phyloP scores from a whole-genome alignment of 306 rosid genomes.

The Acacia confusa region DNA sequence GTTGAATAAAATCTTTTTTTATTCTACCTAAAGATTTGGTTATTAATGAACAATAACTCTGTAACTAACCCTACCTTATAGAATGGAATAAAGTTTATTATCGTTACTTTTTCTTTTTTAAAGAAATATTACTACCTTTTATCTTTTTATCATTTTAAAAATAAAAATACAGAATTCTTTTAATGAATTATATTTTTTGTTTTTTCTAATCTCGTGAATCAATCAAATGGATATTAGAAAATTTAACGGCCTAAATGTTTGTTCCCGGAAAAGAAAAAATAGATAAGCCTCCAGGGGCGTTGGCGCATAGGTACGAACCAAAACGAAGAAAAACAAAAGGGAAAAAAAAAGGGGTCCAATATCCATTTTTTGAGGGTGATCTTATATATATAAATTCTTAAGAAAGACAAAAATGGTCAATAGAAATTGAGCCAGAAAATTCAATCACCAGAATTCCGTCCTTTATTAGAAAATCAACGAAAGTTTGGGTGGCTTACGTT shows the following conservation, averaged over 20 bases:
- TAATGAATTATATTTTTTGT: no score
- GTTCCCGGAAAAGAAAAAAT: no score
- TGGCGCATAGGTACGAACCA: not conserved
- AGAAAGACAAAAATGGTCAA: not conserved
- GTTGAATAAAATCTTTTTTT: no score
- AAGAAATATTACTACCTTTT: no score
- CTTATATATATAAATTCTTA: no score
- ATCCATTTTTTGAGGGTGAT: not conserved
- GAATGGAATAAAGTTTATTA: no score
- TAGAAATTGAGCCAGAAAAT: not conserved
- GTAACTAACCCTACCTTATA: no score
- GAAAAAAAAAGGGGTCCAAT: not conserved
- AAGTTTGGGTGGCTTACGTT: not conserved
- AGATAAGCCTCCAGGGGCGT: no score
- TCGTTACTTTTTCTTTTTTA: no score
- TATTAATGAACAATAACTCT: no score
- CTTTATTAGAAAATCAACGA: not conserved
- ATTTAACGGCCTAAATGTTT: not conserved
- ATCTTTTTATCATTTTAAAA: not conserved
- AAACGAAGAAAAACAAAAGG: not conserved
- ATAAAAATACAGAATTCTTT: no score
- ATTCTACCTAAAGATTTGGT: no score
- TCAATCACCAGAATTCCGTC: not conserved
- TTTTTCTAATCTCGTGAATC: not conserved
- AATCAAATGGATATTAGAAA: not conserved